phyloP scores from a whole-genome alignment of 352 stramenopile species.

The Phytopythium vexans region DNA sequence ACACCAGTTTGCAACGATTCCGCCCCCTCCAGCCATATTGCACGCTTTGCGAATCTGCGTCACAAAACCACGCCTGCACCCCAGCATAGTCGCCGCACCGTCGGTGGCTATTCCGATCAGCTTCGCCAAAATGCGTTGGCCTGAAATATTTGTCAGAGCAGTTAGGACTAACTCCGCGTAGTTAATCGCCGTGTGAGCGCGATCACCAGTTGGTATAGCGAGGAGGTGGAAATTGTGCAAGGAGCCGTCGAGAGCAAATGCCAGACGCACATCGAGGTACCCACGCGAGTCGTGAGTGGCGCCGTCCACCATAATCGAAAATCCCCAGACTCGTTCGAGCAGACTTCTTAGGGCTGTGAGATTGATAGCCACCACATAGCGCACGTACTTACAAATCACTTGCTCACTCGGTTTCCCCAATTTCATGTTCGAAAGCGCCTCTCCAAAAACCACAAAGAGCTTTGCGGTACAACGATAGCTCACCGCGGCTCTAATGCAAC shows the following conservation, averaged over 20 bases:
- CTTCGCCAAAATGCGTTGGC: not conserved
- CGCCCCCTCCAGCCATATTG: not conserved
- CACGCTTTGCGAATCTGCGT: not conserved
- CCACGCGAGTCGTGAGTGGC: conserved; percentile 2
- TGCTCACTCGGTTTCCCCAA: conserved; percentile 2
- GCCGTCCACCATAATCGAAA: conserved; percentile 5
- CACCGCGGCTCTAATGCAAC: too few relatives aligned
- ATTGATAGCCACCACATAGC: conserved; percentile 7
- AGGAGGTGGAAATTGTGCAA: conserved; percentile 6
- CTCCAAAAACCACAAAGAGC: too few relatives aligned
- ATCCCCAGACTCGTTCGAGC: conserved; percentile 2
- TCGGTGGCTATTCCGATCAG: conserved; percentile 5
- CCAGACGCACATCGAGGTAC: conserved; percentile 6
- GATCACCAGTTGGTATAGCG: conserved; percentile 5
- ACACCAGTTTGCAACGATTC: conserved; percentile 3
- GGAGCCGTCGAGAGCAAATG: not conserved
- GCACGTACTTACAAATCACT: not conserved
- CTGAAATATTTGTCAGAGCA: not conserved
- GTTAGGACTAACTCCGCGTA: conserved; percentile 4
- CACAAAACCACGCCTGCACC: conserved; percentile 3
- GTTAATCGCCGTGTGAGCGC: not conserved
- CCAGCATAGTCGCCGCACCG: conserved; percentile 8
- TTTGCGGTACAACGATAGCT: too few relatives aligned
- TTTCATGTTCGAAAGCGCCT: too few relatives aligned
- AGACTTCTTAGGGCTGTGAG: not conserved